Base-by-base conservation (phyloP, 176 grass and related monocot genomes). In the Puccinellia tenuiflora region DNA sequence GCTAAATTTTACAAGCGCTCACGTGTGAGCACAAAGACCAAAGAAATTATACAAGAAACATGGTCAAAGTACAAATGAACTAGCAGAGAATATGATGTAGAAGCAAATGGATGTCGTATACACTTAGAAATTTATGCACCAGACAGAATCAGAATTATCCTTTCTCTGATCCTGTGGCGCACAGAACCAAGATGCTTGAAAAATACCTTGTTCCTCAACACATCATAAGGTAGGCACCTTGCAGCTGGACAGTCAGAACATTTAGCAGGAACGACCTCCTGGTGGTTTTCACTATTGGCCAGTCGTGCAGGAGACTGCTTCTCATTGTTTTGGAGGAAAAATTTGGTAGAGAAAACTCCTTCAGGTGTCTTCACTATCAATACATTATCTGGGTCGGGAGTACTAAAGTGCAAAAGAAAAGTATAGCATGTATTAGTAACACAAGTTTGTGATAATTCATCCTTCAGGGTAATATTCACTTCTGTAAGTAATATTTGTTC, bases 261-360 rank as follows among this genome's bases (percentile, higher is more conserved):
- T 50, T 54, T 60, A 64, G 81, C n/a, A 73, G 89, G 69, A 47
- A 81, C 57, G 45, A 81, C 46, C 25, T 93, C 88, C 47, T 81
- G 75, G 59, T 68, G 68, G 51, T 73, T 86, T 12, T 96, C 91
- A n/a, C 68, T 87, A 81, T 78, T 93, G 51, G 83, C 51, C 48
- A 96, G 73, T 77, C 89, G 91, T 18, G 80, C n/a, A 29, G 37
- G 84, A 85, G 42, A 71, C 53, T 89, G 87, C 31, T 90, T 89
- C 81, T 77, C 90, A 79, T 84, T 90, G 73, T 80, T 92, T 84
- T 86, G 86, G 63, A 90, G 67, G 12, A 88, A 89, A 70, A 69
- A 88, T 73, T 91, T 93, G 48, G 91, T 99, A 39, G 89, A 90
- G 80, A 93, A 91, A 81, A 96, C 89, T 73, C 77, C 87, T 46